phyloP scores from a whole-genome alignment of 1,139 yeast genomes.

The Debaryomyces udenii region DNA sequence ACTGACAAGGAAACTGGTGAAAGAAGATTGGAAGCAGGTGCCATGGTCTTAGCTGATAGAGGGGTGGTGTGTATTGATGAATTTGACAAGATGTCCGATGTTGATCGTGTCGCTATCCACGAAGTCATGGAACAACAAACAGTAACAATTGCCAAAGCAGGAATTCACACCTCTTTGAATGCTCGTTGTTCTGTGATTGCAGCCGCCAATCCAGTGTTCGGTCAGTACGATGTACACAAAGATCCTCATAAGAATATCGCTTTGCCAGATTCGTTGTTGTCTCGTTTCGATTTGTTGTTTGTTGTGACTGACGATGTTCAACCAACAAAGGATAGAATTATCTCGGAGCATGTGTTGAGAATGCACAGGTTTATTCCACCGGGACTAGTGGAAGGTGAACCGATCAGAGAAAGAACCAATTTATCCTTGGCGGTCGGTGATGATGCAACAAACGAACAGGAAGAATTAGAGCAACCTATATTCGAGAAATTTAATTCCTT shows the following conservation, averaged over 20 bases:
- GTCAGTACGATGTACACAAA: conserved; percentile 94
- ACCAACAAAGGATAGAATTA: conserved; percentile 79
- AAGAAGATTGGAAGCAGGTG: conserved; percentile 96
- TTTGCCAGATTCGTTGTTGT: conserved; percentile 90
- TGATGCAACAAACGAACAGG: conserved; percentile 51
- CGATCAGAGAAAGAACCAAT: conserved; percentile 75
- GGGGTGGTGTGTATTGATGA: conserved; percentile 98
- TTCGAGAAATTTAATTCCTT: conserved; percentile 83
- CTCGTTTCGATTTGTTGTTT: conserved; percentile 94
- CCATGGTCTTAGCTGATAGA: conserved; percentile 97
- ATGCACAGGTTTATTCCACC: conserved; percentile 91
- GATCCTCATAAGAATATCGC: conserved; percentile 98
- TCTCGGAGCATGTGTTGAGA: conserved; percentile 92
- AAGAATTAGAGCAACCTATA: conserved; percentile 58
- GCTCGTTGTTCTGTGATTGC: conserved; percentile 98
- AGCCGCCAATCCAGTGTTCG: conserved; percentile 97
- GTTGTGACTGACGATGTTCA: conserved; percentile 96
- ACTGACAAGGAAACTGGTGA: conserved; percentile 97
- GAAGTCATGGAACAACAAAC: conserved; percentile 99
- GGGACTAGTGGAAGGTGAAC: conserved; percentile 92
- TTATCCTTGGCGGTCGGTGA: conserved; percentile 83
- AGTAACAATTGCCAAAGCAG: conserved; percentile 97
- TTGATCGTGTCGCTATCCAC: conserved; percentile 96
- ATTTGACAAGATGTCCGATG: conserved; percentile 96
- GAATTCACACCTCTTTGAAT: conserved; percentile 93